Conservation (phyloP, 805 yeast genomes). For the Sporopachydermia lactativora region DNA sequence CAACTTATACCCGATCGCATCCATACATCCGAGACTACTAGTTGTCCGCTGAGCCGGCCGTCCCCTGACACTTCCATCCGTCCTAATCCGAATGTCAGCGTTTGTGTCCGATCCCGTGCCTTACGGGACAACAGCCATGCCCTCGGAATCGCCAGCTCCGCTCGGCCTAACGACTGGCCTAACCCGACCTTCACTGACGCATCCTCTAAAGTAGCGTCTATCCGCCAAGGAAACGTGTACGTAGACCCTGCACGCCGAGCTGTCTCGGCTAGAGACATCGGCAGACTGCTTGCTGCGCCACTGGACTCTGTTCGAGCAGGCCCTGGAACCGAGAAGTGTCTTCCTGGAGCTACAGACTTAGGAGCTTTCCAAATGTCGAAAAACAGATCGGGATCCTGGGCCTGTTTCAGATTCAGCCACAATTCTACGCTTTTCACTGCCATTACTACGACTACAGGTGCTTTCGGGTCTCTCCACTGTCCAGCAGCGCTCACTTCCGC, state of each 20-base stretch:
- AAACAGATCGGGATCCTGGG: conserved; percentile 76
- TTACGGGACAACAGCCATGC: conserved; percentile 62
- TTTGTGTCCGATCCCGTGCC: conserved; percentile 56
- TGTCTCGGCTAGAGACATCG: conserved; percentile 24
- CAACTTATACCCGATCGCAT: conserved; percentile 60
- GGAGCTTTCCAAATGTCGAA: conserved; percentile 67
- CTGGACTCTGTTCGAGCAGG: neutral
- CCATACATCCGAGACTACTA: conserved; percentile 35
- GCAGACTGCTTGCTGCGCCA: no score
- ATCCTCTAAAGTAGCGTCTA: conserved; percentile 41
- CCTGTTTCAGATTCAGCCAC: conserved; percentile 65
- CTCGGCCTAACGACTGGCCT: conserved; percentile 71
- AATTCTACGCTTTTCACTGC: conserved; percentile 18
- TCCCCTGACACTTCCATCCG: conserved; percentile 35
- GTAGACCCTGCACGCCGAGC: conserved; percentile 47
- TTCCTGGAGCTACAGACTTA: conserved; percentile 15
- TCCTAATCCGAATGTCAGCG: conserved; percentile 46
- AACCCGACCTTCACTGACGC: conserved; percentile 50
- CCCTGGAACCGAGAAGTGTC: neutral
- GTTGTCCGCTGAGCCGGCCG: conserved; percentile 71
- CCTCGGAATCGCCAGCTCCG: conserved; percentile 38
- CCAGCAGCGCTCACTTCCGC: conserved; percentile 25
- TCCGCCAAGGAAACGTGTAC: conserved; percentile 60
- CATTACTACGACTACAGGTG: neutral
- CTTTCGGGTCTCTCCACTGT: neutral